Evolutionary conservation across 768 basidiomycete species (phyloP).

Genomic region (Baorangia bicolor): DNA sequence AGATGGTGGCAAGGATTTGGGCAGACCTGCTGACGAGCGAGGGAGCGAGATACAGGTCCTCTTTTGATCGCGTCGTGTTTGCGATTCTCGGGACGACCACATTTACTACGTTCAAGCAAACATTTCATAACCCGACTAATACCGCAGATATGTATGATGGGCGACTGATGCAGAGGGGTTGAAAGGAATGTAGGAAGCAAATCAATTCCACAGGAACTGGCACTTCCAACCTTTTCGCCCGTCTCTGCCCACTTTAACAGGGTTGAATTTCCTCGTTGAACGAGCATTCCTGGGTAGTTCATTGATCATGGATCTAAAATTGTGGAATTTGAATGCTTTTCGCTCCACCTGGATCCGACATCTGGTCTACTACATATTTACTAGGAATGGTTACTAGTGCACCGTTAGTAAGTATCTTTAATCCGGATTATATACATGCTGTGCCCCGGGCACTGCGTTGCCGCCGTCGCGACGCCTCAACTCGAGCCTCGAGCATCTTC

Average conservation of each 20-base stretch:
- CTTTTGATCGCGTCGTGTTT: slow-evolving; percentile 65
- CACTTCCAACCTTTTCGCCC: not conserved
- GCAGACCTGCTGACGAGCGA: slow-evolving; percentile 52
- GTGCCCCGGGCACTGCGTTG: no score
- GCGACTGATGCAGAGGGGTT: not conserved
- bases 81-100: slow-evolving; percentile 59
- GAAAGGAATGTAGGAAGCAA: not conserved
- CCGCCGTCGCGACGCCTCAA: no score
- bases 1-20: slow-evolving; percentile 61
- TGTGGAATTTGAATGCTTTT: no score
- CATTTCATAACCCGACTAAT: slow-evolving; percentile 28
- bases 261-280: no score
- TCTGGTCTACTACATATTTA: no score
- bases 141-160: not conserved
- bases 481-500: not conserved
- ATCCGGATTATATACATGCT: no score
- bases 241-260: no score
- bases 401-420: no score
- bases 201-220: not conserved
- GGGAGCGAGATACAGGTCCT: slow-evolving; percentile 51
- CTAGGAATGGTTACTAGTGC: no score
- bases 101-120: slow-evolving; percentile 40
- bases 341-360: no score
- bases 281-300: no score
- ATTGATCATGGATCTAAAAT: no score